Evolutionary conservation across 495 filamentous ascomycete genomes (phyloP).

Genomic region (Neurospora tetraspora): DNA sequence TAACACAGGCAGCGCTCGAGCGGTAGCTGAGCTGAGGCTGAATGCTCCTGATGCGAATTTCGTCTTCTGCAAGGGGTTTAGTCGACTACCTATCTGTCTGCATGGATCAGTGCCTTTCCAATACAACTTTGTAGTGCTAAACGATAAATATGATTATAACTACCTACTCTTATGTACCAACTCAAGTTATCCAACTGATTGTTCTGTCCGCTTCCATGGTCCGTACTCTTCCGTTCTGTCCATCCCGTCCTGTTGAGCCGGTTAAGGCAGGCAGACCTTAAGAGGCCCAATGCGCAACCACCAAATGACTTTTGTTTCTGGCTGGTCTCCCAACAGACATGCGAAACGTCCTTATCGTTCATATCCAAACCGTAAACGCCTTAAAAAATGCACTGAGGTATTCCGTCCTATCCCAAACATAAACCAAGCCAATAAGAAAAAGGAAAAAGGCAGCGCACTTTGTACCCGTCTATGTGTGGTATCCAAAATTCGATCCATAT

Average conservation of each 20-base stretch:
- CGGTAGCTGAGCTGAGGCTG: not conserved
- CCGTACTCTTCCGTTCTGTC: not conserved
- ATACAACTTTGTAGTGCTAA: not conserved
- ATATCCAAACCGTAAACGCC: not conserved
- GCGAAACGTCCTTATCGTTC: not conserved
- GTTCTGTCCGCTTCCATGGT: not conserved
- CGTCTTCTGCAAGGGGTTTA: not conserved
- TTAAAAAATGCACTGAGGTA: not conserved
- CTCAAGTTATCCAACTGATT: not conserved
- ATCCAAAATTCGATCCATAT: not conserved
- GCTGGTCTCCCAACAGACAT: not conserved
- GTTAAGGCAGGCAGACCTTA: not conserved
- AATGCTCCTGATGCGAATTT: not conserved
- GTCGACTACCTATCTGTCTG: not conserved
- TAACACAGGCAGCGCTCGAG: not conserved
- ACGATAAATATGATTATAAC: not conserved
- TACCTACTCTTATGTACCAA: not conserved
- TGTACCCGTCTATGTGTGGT: not conserved
- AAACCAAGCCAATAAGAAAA: not conserved
- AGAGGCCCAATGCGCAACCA: not conserved
- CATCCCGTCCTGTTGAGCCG: not conserved
- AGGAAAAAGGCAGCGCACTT: not conserved
- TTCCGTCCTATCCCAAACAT: not conserved
- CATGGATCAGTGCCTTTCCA: not conserved
- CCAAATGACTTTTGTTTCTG: not conserved